Evolutionary conservation across 2,329 filamentous ascomycete species (phyloP), one percentile per base, ranked within the genome.

Genomic region (Colletotrichum sp.): DNA sequence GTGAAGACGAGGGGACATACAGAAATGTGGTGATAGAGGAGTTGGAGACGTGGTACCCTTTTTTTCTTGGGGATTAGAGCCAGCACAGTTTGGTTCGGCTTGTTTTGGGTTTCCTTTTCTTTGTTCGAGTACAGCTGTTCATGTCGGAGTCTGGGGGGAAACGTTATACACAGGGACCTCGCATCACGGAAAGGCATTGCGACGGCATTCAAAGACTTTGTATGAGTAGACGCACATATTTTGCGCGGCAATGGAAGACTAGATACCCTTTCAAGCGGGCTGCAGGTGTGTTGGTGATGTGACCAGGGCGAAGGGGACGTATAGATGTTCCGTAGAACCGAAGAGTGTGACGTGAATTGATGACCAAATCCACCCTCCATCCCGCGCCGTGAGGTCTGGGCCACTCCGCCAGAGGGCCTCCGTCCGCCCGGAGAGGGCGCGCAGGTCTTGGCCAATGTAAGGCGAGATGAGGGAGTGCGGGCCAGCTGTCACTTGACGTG

Each of bases 151-250:
- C 34, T 48, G 16, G 71, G 71, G 43, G 10, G 9, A 22, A 64
- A 36, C 32, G 60, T 69, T 70, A 64, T 34, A 71, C 64, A 56
- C 60, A 28, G 52, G 39, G 27, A 73, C n/a, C 43, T 34, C 70
- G 34, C 16, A 60, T 73, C 56, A 65, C 60, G 56, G 70, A 65
- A 61, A 66, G 66, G 74, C 66, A 75, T 71, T 36, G 71, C 39
- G 65, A 75, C 52, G 58, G 74, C 61, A 62, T 52, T 67, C 69
- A 66, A 64, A 56, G 34, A 76, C 66, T 61, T 60, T 77, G 74
- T 74, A 70, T 52, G 73, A 76, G 69, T 74, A 77, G 65, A 74
- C 30, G 60, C 58, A 67, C 65, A 60, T 36, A 60, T 55, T 66
- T 27, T 66, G 55, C n/a, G 55, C 32, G 73, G 43, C 69, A 72